These are phyloP conservation scores for Euphorbia lathyris DNA, from an alignment of 345 rosid genomes.

Conservation along the genomic window DNA sequence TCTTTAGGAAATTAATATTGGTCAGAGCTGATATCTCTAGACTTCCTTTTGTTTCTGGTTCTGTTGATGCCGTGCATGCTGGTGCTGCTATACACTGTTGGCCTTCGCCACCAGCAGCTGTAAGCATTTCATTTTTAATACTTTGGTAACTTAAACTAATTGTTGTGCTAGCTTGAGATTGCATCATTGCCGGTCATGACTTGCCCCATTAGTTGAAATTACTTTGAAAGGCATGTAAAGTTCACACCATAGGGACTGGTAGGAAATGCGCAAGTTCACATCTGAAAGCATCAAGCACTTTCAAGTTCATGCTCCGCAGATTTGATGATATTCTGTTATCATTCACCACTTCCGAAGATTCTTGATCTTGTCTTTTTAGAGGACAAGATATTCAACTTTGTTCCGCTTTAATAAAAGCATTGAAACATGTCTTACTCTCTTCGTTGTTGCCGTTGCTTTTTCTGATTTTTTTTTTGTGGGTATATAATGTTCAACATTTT, in stretches of 20 bases:
- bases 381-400: not conserved
- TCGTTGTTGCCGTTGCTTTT: no score
- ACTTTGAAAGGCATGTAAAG: not conserved
- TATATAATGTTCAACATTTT: no score
- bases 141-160: not conserved
- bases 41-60: slow-evolving; percentile 71
- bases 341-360: not conserved
- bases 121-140: slow-evolving; percentile 30
- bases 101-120: slow-evolving; percentile 86
- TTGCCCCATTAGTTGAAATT: not conserved
- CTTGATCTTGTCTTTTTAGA: not conserved
- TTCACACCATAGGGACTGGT: not conserved
- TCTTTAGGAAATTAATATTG: slow-evolving; percentile 55
- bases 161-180: not conserved
- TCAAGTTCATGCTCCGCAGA: slow-evolving; percentile 1
- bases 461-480: no score
- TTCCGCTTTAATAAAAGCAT: not conserved
- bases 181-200: not conserved
- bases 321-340: not conserved
- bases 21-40: slow-evolving; percentile 90
- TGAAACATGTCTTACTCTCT: not conserved
- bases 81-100: slow-evolving; percentile 95
- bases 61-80: slow-evolving; percentile 84
- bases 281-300: not conserved
- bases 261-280: not conserved